phyloP scores from a whole-genome alignment of 164 flowering plant species.

The Platanus orientalis region DNA sequence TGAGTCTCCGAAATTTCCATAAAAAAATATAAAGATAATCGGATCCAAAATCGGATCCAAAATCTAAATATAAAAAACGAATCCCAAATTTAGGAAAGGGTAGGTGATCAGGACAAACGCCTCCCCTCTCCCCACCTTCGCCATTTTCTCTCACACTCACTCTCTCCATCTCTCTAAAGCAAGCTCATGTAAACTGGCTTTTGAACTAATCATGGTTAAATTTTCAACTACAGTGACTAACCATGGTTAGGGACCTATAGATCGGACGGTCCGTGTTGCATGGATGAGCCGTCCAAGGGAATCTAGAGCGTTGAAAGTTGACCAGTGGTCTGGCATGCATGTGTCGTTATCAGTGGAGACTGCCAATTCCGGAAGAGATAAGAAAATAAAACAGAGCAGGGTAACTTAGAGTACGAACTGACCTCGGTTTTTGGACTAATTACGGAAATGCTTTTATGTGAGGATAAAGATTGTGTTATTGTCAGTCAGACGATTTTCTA shows the following conservation, averaged over 20 bases:
- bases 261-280: conserved; percentile 19
- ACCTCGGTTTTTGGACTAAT: too few relatives aligned
- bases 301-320: conserved; percentile 38
- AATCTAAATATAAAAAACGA: background rate
- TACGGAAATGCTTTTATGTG: too few relatives aligned
- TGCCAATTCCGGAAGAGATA: too few relatives aligned
- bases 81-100: background rate
- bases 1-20: conserved; percentile 8
- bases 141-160: background rate
- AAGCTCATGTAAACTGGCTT: background rate
- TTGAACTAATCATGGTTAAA: conserved; percentile 21
- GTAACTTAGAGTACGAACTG: too few relatives aligned
- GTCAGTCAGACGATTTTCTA: too few relatives aligned
- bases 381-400: too few relatives aligned
- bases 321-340: conserved; percentile 35
- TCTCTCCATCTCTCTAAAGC: background rate
- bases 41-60: background rate
- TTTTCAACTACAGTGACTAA: too few relatives aligned
- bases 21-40: conserved; percentile 12
- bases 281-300: conserved; percentile 7
- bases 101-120: too few relatives aligned
- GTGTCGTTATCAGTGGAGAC: conserved; percentile 31
- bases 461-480: too few relatives aligned
- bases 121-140: background rate
- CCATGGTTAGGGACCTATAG: conserved; percentile 17